These are phyloP conservation scores for Urtica urens DNA, from an alignment of 306 rosid genomes.

Conservation along the genomic window DNA sequence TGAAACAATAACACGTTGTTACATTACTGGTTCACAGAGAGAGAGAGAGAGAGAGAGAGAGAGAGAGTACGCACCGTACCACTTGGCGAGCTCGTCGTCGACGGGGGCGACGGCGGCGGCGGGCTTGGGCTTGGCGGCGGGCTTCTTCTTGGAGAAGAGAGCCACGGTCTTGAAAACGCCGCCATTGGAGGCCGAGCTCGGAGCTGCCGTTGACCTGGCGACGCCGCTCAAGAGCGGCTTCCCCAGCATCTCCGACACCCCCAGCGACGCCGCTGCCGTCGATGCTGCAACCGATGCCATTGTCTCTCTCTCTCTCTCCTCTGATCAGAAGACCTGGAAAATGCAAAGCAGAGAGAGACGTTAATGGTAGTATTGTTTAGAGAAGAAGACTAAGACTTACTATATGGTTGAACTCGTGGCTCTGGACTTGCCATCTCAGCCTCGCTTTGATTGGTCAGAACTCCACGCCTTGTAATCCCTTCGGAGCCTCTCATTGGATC, in stretches of 20 bases:
- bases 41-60: not conserved
- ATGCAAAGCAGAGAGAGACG: constrained; percentile 1
- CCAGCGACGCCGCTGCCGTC: constrained; percentile 59
- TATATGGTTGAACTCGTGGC: constrained; percentile 73
- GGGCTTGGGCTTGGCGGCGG: constrained; percentile 51
- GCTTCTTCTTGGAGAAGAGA: constrained; percentile 64
- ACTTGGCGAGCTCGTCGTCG: constrained; percentile 90
- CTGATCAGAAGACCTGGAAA: not conserved
- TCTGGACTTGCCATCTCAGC: constrained; percentile 64
- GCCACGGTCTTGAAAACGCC: constrained; percentile 68
- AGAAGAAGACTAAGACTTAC: no score
- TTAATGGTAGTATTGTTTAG: constrained; percentile 17
- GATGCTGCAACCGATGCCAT: constrained; percentile 79
- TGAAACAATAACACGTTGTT: constrained; percentile 10
- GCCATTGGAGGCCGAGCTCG: constrained; percentile 46
- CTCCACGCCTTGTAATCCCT: constrained; percentile 45
- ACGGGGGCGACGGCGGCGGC: constrained; percentile 32
- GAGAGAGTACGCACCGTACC: constrained; percentile 72
- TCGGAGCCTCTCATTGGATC: constrained; percentile 47
- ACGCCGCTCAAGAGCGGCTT: constrained; percentile 55
- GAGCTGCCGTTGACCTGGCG: constrained; percentile 41
- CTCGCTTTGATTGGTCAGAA: constrained; percentile 44
- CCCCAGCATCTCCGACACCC: constrained; percentile 89
- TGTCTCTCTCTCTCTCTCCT: not conserved
- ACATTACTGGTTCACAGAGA: not conserved